phyloP scores from a whole-genome alignment of 768 basidiomycete genomes.

The Nidularia pulvinata region DNA sequence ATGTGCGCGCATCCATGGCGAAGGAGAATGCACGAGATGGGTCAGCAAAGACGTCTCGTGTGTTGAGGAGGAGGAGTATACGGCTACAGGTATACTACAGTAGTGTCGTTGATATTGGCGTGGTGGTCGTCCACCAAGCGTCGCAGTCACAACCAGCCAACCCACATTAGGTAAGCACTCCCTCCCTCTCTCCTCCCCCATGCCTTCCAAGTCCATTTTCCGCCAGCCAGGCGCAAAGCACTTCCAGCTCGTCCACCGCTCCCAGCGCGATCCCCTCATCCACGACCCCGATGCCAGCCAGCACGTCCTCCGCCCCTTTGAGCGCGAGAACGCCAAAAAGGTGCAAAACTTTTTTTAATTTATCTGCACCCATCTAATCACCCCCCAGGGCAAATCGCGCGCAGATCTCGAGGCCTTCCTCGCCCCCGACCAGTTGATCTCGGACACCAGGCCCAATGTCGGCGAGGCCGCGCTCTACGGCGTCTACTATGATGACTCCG shows the following conservation, averaged over 20 bases:
- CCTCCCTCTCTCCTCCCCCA: constrained; percentile 28
- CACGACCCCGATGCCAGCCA: constrained; percentile 89
- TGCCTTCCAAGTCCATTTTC: constrained; percentile 87
- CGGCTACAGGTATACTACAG: constrained; percentile 13
- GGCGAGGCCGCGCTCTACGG: constrained; percentile 93
- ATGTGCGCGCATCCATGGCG: constrained; percentile 47
- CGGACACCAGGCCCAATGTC: constrained; percentile 51
- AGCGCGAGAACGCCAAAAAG: constrained; percentile 72
- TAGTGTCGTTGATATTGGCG: constrained; percentile 20
- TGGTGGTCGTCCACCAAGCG: constrained; percentile 22
- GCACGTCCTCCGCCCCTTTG: constrained; percentile 87
- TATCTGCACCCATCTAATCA: constrained; percentile 8
- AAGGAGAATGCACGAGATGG: neutral
- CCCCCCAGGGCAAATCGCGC: constrained; percentile 74
- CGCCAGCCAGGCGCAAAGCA: constrained; percentile 88
- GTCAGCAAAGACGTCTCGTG: too few relatives aligned
- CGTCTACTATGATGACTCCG: constrained; percentile 91
- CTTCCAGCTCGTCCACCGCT: constrained; percentile 97
- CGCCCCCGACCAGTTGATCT: constrained; percentile 42
- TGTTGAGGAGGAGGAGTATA: constrained; percentile 13
- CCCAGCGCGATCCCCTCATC: constrained; percentile 93
- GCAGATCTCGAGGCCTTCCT: constrained; percentile 73
- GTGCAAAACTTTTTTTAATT: constrained; percentile 24
- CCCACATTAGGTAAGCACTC: constrained; percentile 29
- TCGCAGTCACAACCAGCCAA: too few relatives aligned